Conservation (phyloP, 805 yeast genomes). For the Lachancea quebecensis region DNA sequence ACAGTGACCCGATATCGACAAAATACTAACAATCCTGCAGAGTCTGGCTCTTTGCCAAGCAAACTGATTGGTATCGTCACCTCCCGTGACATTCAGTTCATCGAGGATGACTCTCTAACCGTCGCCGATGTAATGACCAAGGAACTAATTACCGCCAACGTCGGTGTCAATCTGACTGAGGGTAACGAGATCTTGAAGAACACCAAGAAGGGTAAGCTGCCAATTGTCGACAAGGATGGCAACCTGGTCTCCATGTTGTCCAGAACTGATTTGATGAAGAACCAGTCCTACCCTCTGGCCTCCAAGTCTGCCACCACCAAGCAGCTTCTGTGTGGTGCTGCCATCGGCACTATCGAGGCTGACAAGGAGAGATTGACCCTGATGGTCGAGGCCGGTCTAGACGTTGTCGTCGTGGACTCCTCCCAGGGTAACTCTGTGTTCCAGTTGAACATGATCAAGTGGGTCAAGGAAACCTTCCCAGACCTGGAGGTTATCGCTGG, state of each 20-base stretch:
- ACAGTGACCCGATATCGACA: not conserved
- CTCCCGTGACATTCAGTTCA: constrained; percentile 94
- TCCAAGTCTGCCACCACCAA: constrained; percentile 89
- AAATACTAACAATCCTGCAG: constrained; percentile 39
- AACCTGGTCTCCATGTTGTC: constrained; percentile 82
- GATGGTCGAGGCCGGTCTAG: constrained; percentile 93
- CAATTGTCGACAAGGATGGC: constrained; percentile 74
- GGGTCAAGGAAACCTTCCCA: constrained; percentile 78
- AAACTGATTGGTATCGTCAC: constrained; percentile 93
- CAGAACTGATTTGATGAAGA: constrained; percentile 95
- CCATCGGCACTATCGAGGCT: constrained; percentile 88
- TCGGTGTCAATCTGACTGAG: constrained; percentile 73
- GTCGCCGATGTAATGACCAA: constrained; percentile 84
- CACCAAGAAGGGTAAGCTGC: constrained; percentile 96
- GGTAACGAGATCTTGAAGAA: constrained; percentile 87
- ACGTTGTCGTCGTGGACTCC: constrained; percentile 91
- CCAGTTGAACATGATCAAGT: constrained; percentile 90
- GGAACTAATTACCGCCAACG: constrained; percentile 74
- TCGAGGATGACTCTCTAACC: constrained; percentile 56
- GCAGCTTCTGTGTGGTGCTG: constrained; percentile 97
- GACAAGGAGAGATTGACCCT: constrained; percentile 78
- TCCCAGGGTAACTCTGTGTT: constrained; percentile 95
- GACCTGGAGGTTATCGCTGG: constrained; percentile 90
- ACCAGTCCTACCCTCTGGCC: constrained; percentile 87
- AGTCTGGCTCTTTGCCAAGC: constrained; percentile 77